Conservation (phyloP, 768 basidiomycete genomes). For the Pleurotus sapidus region DNA sequence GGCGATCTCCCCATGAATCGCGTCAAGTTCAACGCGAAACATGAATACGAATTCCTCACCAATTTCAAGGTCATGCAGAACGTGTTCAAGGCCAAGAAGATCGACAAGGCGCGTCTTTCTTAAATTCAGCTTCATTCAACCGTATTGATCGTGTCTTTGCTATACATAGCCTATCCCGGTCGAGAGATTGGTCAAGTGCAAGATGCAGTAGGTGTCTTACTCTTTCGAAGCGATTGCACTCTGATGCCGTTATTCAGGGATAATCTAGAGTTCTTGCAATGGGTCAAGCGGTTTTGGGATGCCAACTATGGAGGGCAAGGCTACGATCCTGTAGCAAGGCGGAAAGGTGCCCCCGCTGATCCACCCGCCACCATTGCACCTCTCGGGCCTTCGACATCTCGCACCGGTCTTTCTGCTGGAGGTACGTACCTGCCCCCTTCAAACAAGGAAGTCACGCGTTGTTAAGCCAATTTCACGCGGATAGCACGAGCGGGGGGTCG, state of each 20-base stretch:
- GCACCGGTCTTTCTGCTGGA: slow-evolving; percentile 10
- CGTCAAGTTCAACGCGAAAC: slow-evolving; percentile 95
- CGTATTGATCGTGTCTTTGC: neutral
- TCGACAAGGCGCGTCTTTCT: slow-evolving; percentile 74
- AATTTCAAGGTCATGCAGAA: slow-evolving; percentile 98
- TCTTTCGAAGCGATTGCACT: slow-evolving; percentile 3
- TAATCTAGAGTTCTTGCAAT: slow-evolving; percentile 98
- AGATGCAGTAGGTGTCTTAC: slow-evolving; percentile 83
- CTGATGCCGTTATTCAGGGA: slow-evolving; percentile 49
- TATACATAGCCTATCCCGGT: slow-evolving; percentile 80
- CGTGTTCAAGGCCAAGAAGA: slow-evolving; percentile 85
- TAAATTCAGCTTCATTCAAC: neutral
- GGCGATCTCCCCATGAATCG: slow-evolving; percentile 88
- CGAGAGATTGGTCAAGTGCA: slow-evolving; percentile 94
- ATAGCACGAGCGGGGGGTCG: slow-evolving; percentile 57
- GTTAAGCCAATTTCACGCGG: neutral
- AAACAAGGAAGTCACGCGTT: neutral
- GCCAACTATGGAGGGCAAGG: slow-evolving; percentile 81
- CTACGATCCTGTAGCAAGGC: slow-evolving; percentile 82
- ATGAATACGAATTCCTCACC: slow-evolving; percentile 92
- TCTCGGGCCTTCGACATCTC: slow-evolving; percentile 38
- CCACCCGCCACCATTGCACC: slow-evolving; percentile 79
- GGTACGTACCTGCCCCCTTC: neutral
- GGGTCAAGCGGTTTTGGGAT: slow-evolving; percentile 97
- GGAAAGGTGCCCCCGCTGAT: slow-evolving; percentile 75